Evolutionary conservation across 1,284 basidiomycete genomes (phyloP), one percentile per base, ranked within the genome.

Genomic region (Mycena sp.): DNA sequence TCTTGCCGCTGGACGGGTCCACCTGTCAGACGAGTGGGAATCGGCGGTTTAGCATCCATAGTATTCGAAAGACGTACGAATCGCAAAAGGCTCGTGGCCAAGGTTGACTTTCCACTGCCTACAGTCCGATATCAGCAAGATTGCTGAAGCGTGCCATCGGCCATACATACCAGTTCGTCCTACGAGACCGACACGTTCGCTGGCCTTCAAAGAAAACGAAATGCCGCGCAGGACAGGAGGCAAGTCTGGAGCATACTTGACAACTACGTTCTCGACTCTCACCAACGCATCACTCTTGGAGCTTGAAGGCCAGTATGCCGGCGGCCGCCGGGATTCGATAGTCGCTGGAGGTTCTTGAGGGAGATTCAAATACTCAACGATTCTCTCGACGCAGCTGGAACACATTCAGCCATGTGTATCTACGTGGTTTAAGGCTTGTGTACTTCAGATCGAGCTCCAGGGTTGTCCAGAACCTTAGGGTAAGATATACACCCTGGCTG

Each of bases 81-180:
- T 61, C 96, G 87, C 67, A 98, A 76, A 21, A 98, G 79, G 67
- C 90, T 91, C 88, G 94, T 94, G 0, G 93, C 94, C 28, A 97
- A 77, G 0, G 93, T 95, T 14, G 87, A 90, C 74, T 93, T 93
- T 19, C 90, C 92, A 64, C 87, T 67, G 64, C 90, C 40, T 53
- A 23, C n/a, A n/a, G n/a, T 11, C 23, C 26, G 21, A 9, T 29
- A 28, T 6, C 19, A 25, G 19, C 9, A 14, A 49, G 21, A 14
- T 14, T 7, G 10, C 11, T 28, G 46, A 26, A 26, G n/a, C n/a
- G n/a, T n/a, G n/a, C n/a, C n/a, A n/a, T n/a, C n/a, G n/a, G n/a
- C n/a, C n/a, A 44, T 35, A 32, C 50, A 3, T 37, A 54, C 63
- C 92, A 2, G 93, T 94, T 19, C 93, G 80, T 16, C 92, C 92